phyloP scores from a whole-genome alignment of 371 early-diverging fungal species.

The Mucor velutinosus region DNA sequence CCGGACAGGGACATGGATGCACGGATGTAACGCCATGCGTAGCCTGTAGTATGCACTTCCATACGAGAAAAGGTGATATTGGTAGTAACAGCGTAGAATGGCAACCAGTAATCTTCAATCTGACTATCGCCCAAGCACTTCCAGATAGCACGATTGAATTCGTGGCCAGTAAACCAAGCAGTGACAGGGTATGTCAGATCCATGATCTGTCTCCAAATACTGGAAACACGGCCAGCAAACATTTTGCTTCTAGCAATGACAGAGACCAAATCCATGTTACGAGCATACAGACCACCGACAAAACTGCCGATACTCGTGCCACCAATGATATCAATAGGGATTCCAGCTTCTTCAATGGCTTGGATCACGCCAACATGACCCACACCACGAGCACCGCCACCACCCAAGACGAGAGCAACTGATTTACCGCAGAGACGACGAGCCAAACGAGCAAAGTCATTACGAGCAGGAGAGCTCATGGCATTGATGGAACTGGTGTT shows the following conservation, averaged over 20 bases:
- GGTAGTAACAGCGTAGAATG: constrained; percentile 96
- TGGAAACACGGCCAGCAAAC: constrained; percentile 82
- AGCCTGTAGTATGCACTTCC: constrained; percentile 92
- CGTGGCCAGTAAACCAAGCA: constrained; percentile 90
- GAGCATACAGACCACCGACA: constrained; percentile 95
- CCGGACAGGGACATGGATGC: constrained; percentile 99
- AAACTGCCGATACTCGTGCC: constrained; percentile 99
- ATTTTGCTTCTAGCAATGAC: constrained; percentile 87
- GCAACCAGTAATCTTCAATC: constrained; percentile 98
- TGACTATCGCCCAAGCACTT: constrained; percentile 91
- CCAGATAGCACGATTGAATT: constrained; percentile 96
- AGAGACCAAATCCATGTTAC: constrained; percentile 85
- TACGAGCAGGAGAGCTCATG: constrained; percentile 34
- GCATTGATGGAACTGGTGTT: constrained; percentile 20
- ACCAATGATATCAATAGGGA: constrained; percentile 98
- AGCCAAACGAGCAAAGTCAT: constrained; percentile 88
- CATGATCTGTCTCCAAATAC: constrained; percentile 87
- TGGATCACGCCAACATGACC: constrained; percentile 96
- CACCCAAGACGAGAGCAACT: constrained; percentile 98
- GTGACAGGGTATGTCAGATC: constrained; percentile 98
- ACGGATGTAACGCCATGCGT: constrained; percentile 97
- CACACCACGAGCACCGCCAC: constrained; percentile 99
- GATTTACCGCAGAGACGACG: constrained; percentile 93
- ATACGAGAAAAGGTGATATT: constrained; percentile 96
- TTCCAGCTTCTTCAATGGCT: constrained; percentile 98